These are phyloP conservation scores for Rosellinia necatrix DNA, from an alignment of 2,329 filamentous ascomycete species.

Conservation along the genomic window DNA sequence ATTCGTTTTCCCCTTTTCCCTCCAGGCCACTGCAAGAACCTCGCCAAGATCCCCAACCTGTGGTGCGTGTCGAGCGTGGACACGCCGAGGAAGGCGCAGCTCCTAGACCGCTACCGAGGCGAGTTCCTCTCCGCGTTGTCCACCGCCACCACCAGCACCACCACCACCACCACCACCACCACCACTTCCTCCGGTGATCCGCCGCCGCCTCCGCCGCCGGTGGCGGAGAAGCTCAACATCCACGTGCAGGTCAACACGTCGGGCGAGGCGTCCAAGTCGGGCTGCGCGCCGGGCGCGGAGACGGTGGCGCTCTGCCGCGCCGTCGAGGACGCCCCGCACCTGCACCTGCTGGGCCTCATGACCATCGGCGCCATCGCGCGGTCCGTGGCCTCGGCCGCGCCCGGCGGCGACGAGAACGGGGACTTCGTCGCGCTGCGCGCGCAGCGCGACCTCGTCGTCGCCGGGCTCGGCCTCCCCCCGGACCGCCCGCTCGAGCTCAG, in stretches of 20 bases:
- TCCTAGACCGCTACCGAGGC: slow-evolving; percentile 76
- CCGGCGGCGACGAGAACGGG: slow-evolving; percentile 85
- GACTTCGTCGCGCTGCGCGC: slow-evolving; percentile 76
- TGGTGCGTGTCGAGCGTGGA: slow-evolving; percentile 94
- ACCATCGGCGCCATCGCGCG: slow-evolving; percentile 95
- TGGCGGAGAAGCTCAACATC: slow-evolving; percentile 61
- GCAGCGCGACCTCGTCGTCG: slow-evolving; percentile 71
- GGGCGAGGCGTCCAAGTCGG: slow-evolving; percentile 83
- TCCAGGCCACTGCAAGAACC: slow-evolving; percentile 86
- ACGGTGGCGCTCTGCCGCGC: slow-evolving; percentile 68
- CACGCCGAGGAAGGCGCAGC: slow-evolving; percentile 80
- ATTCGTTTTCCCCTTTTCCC: too few relatives aligned
- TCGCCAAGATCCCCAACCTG: slow-evolving; percentile 86
- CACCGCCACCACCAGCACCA: slow-evolving; percentile 27
- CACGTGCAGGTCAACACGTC: slow-evolving; percentile 97
- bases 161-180: slow-evolving; percentile 18
- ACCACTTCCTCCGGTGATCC: slow-evolving; percentile 29
- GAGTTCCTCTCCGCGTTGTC: slow-evolving; percentile 52
- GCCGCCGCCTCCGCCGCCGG: slow-evolving; percentile 10
- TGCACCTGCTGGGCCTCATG: slow-evolving; percentile 85
- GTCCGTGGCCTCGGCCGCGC: slow-evolving; percentile 71
- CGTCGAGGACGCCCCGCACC: slow-evolving; percentile 65
- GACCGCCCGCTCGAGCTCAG: slow-evolving; percentile 89
- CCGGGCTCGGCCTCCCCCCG: slow-evolving; percentile 65
- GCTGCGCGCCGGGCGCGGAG: slow-evolving; percentile 70